Conservation (phyloP, 1,284 basidiomycete genomes). For the Ceratobasidium sp. region DNA sequence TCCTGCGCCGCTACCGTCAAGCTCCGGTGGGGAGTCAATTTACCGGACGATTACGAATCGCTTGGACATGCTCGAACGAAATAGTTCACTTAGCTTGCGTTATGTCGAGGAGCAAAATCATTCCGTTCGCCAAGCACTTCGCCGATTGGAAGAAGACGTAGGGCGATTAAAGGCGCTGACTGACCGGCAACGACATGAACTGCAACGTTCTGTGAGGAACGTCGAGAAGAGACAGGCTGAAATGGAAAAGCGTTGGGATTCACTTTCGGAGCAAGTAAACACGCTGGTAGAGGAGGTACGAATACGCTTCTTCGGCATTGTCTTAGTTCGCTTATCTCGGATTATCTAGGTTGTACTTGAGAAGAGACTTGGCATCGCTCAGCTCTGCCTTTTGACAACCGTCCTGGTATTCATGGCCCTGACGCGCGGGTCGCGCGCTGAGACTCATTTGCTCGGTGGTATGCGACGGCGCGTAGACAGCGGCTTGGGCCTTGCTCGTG, state of each 20-base stretch:
- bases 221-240: conserved; percentile 75
- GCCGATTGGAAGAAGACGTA: conserved; percentile 83
- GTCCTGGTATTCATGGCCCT: conserved; percentile 85
- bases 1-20: not conserved
- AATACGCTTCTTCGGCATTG: conserved; percentile 19
- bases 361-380: conserved; percentile 84
- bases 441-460: conserved; percentile 27
- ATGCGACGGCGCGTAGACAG: conserved; percentile 28
- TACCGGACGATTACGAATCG: conserved; percentile 97
- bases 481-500: conserved; percentile 12
- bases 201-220: conserved; percentile 72
- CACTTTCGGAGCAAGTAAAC: conserved; percentile 72
- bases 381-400: conserved; percentile 78
- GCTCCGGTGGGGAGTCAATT: conserved; percentile 86
- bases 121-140: conserved; percentile 79
- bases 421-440: conserved; percentile 72
- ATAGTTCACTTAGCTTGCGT: conserved; percentile 85
- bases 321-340: conserved; percentile 3
- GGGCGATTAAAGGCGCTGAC: conserved; percentile 79
- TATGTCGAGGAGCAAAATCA: conserved; percentile 93
- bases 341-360: conserved; percentile 74
- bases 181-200: conserved; percentile 71
- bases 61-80: conserved; percentile 84
- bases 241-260: conserved; percentile 74
- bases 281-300: conserved; percentile 78